These are phyloP conservation scores for Fraxinus baroniana DNA, from an alignment of 305 asterid species.

Conservation along the genomic window DNA sequence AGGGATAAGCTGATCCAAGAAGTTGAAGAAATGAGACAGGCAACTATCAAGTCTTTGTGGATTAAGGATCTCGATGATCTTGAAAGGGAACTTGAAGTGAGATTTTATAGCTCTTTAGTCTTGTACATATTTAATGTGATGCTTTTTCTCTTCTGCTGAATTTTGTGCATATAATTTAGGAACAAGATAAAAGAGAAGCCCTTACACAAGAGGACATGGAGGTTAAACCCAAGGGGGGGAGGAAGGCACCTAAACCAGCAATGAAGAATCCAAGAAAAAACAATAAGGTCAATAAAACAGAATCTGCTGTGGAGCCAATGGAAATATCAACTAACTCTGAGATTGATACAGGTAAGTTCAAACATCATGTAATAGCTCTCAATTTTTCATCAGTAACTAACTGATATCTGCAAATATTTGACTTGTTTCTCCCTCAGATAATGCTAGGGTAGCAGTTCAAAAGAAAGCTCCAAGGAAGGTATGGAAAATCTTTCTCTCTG, in stretches of 20 bases:
- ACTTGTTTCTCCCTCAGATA: slow-evolving; percentile 31
- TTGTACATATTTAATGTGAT: not conserved
- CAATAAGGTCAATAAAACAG: slow-evolving; percentile 45
- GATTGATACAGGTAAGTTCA: slow-evolving; percentile 31
- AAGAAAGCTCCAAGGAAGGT: slow-evolving; percentile 88
- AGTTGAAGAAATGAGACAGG: slow-evolving; percentile 61
- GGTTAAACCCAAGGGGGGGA: slow-evolving; percentile 38
- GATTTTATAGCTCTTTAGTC: slow-evolving; percentile 16
- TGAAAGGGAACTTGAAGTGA: slow-evolving; percentile 65
- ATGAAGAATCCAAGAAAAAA: slow-evolving; percentile 52
- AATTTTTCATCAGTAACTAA: too few species aligned
- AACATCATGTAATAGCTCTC: too few species aligned
- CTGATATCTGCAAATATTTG: not conserved
- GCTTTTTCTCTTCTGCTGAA: slow-evolving; percentile 5
- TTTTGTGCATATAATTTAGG: slow-evolving; percentile 40
- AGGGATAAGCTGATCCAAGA: slow-evolving; percentile 59
- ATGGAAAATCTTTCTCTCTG: not conserved
- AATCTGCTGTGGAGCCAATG: slow-evolving; percentile 49
- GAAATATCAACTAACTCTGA: slow-evolving; percentile 48
- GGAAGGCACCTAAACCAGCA: slow-evolving; percentile 34
- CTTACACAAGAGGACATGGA: slow-evolving; percentile 35
- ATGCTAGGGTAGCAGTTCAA: slow-evolving; percentile 48
- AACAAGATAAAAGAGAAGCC: slow-evolving; percentile 42
- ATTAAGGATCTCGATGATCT: slow-evolving; percentile 71
- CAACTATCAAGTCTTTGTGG: slow-evolving; percentile 75